Base-by-base conservation (phyloP, 768 basidiomycete genomes). In the Lactifluus pinguis region DNA sequence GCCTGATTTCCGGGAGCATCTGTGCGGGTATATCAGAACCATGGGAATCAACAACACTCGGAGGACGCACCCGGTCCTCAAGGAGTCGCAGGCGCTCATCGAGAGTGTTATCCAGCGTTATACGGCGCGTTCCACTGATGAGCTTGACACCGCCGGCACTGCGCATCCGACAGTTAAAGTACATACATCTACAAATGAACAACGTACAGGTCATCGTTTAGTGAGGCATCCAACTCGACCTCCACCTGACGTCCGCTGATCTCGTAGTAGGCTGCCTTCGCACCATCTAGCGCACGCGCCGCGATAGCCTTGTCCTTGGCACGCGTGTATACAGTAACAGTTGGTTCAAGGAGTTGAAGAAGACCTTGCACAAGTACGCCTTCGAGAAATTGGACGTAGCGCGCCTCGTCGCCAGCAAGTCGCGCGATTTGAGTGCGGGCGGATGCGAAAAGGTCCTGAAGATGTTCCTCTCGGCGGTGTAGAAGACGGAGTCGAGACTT, bases 1-100 rank as follows among this genome's bases (percentile, higher is more conserved):
- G 79, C 67, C 95, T 79, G 67, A 98, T 92, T 75, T 97, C 94
- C 2, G 95, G 95, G 29, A 98, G 78, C 95, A 98, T 98, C 92
- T 95, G 60, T 2, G 9, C 21, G 3, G 13, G 32, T 39, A 30
- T 9, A 32, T 62, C n/a, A 62, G 61, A 29, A 44, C 32, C n/a
- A 49, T 19, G 17, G 10, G 39, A 9, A 8, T n/a, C 25, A 11
- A 41, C 15, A 13, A 30, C 5, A 9, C 25, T 36, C 21, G 30
- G 21, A 52, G 21, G 10, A 74, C 85, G 64, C 64, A 92, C 93
- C 75, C 88, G 81, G 70, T 97, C 92, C 74, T 98, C 94, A 44
- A 99, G 76, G 65, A 98, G 72, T 65, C 85, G 80, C 69, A 99
- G 74, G 50, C 95, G 81, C 72, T 98, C 94, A 67, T 95, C 95